Percentiles rank a stretch among this genome's conserved stretches.
These are phyloP conservation scores for Syzygium jambos DNA, from an alignment of 345 rosid species.

Conservation along the genomic window DNA sequence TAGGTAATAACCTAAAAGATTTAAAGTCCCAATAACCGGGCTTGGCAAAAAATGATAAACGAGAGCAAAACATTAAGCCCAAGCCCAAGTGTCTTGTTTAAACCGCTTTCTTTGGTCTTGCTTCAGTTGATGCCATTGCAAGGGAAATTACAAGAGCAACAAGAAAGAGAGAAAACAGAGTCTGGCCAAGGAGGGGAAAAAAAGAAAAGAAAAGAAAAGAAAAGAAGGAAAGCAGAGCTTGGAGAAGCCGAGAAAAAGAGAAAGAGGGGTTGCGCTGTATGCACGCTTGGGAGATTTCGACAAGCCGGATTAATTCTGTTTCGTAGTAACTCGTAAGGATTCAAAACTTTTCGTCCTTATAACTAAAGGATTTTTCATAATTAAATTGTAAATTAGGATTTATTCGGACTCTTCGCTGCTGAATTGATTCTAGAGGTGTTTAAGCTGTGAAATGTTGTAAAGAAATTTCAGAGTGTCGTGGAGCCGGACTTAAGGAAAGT, in stretches of 20 bases:
- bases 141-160: neutral
- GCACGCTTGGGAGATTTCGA: no score
- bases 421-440: neutral
- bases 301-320: no score
- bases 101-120: neutral
- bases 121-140: neutral
- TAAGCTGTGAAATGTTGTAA: neutral
- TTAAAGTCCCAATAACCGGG: neutral
- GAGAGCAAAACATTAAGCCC: neutral
- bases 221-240: no score
- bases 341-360: no score
- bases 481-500: fast-evolving
- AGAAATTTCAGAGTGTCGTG: neutral
- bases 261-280: no score
- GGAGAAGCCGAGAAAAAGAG: no score
- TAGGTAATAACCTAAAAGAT: no score
- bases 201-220: fast-evolving
- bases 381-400: no score
- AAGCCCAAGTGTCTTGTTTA: neutral
- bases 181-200: neutral
- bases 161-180: neutral
- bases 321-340: fast-evolving
- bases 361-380: neutral
- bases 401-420: neutral
- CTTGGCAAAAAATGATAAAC: neutral